Percentiles rank a stretch among this genome's conserved stretches.
Conservation (phyloP, 2,329 filamentous ascomycete genomes). For the Coniella vitis region DNA sequence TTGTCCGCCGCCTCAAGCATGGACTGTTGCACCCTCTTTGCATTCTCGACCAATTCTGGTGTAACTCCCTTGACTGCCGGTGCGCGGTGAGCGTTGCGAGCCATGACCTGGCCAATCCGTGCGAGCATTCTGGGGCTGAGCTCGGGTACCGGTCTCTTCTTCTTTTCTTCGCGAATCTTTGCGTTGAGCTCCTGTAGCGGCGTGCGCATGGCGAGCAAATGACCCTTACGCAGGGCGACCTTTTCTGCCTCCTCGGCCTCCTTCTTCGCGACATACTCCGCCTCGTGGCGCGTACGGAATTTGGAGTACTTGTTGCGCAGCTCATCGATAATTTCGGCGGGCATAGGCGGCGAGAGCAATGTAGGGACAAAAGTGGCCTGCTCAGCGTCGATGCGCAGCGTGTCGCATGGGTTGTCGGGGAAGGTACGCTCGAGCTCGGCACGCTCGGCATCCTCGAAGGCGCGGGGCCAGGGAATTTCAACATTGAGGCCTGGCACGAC, state of each 20-base stretch:
- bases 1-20: not conserved
- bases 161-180: constrained; percentile 44
- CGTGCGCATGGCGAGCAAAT: constrained; percentile 38
- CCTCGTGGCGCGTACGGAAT: constrained; percentile 75
- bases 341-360: constrained; percentile 71
- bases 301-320: constrained; percentile 74
- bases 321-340: constrained; percentile 72
- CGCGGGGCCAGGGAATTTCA: constrained; percentile 68
- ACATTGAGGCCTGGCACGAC: constrained; percentile 66
- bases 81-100: constrained; percentile 40
- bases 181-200: constrained; percentile 55
- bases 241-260: constrained; percentile 31
- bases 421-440: constrained; percentile 33
- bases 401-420: constrained; percentile 57
- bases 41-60: constrained; percentile 22
- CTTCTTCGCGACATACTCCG: constrained; percentile 56
- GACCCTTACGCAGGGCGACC: constrained; percentile 30
- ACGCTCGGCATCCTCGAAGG: constrained; percentile 28
- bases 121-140: constrained; percentile 53
- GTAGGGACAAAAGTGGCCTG: constrained; percentile 71
- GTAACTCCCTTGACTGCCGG: constrained; percentile 28
- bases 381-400: constrained; percentile 68
- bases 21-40: constrained; percentile 11
- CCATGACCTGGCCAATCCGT: constrained; percentile 56
- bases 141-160: constrained; percentile 46